phyloP scores from a whole-genome alignment of 441 rosid genomes.

The Aquilaria agallochum region DNA sequence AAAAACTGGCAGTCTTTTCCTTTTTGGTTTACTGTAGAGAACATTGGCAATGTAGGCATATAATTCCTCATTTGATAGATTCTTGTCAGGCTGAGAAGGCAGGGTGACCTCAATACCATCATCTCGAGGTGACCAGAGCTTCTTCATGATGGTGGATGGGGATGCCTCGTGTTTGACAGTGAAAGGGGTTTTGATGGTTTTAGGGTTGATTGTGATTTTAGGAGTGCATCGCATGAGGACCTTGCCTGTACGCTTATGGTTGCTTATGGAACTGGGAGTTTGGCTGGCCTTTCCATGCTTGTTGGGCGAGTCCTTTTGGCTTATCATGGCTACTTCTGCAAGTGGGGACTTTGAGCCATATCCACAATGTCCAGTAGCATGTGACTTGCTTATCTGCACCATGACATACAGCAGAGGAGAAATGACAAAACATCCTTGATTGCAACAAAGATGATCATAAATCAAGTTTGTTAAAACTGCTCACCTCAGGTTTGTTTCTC shows the following conservation, averaged over 20 bases:
- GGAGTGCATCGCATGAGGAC: slow-evolving; percentile 7
- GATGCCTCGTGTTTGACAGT: slow-evolving; percentile 5
- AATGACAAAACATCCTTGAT: background rate
- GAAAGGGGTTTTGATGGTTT: slow-evolving; percentile 13
- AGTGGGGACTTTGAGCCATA: slow-evolving; percentile 23
- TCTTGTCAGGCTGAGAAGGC: slow-evolving; percentile 18
- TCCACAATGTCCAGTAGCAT: slow-evolving; percentile 14
- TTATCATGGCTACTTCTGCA: slow-evolving; percentile 11
- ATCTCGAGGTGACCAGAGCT: slow-evolving; percentile 44
- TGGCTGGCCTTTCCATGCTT: slow-evolving; percentile 6
- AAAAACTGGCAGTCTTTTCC: slow-evolving; percentile 37
- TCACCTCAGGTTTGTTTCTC: slow-evolving; percentile 36
- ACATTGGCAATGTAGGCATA: slow-evolving; percentile 22
- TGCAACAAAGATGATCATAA: background rate
- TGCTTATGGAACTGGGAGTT: background rate
- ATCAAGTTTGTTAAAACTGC: slow-evolving; percentile 4
- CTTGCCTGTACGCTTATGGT: slow-evolving; percentile 15
- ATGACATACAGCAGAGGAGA: slow-evolving; percentile 12
- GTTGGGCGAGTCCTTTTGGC: slow-evolving; percentile 13
- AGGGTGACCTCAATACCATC: slow-evolving; percentile 40
- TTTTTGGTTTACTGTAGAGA: slow-evolving; percentile 26
- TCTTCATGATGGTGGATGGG: background rate
- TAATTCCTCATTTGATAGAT: slow-evolving; percentile 23
- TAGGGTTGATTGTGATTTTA: slow-evolving; percentile 11
- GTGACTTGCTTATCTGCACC: slow-evolving; percentile 24